Base-by-base conservation (phyloP, 805 yeast genomes). In the Cyberlindnera meyerae region DNA sequence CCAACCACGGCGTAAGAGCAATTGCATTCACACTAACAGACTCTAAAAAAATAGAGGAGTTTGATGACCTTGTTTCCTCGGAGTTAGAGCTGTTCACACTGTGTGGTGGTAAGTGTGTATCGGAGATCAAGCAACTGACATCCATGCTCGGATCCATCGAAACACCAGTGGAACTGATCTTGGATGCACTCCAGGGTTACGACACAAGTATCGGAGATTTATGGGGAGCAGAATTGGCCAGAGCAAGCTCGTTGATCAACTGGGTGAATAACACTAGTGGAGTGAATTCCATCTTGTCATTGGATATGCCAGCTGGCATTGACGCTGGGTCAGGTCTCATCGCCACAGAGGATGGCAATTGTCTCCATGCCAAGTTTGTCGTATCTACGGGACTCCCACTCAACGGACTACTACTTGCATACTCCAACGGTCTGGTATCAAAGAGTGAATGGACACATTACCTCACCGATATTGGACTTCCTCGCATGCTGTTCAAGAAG, bases 141-240 rank as follows among this genome's bases (percentile, higher is more conserved):
- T 58, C 32, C 17, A 58, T 60, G 25, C 57, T 66, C 47, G 64
- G 55, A 11, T 70, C 71, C 39, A 61, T 78, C 27, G 83, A 80
- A 30, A 72, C 85, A 2, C 93, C 95, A 0, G 76, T 84, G 12
- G 95, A 87, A 54, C 65, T 88, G 42, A 72, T 87, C 8, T 53
- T 88, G 14, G 97, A 88, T 57, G 93, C 88, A 1, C 65, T 88
- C 48, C 95, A 84, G 54, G 96, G 96, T 1, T 81, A 75, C 46
- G 93, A 85, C 48, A 73, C 77, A 17, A 82, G 74, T 37, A 59
- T 84, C 34, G 70, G 71, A 22, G 93, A 83, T 54, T 57, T 80
- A 50, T 36, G 55, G 52, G 59, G 49, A 3, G 45, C 38, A 2
- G 79, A 74, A 34, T 45, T 68, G 15, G 49, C 59, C 17, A 49